Conservation (phyloP, 441 rosid species). For the Daphne laureola region DNA sequence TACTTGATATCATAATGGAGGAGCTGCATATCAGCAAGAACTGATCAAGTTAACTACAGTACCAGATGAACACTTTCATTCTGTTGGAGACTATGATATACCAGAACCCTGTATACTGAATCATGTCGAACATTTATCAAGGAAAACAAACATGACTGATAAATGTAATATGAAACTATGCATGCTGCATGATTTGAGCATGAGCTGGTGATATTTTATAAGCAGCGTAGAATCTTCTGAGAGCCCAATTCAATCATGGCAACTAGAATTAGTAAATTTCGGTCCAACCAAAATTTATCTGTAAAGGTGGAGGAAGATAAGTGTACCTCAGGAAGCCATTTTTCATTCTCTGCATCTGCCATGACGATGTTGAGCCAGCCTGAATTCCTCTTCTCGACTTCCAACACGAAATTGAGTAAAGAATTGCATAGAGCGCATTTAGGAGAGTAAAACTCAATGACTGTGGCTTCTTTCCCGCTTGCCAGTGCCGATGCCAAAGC, state of each 20-base stretch:
- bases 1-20: conserved; percentile 80
- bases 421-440: conserved; percentile 83
- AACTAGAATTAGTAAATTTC: neutral
- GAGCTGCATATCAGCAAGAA: conserved; percentile 38
- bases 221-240: neutral
- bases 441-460: conserved; percentile 85
- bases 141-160: too few relatives aligned
- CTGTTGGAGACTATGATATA: too few relatives aligned
- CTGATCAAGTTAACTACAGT: too few relatives aligned
- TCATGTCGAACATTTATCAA: too few relatives aligned
- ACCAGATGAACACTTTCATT: too few relatives aligned
- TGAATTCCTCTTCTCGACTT: conserved; percentile 65
- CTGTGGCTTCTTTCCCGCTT: conserved; percentile 63
- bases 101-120: too few relatives aligned
- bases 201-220: too few relatives aligned
- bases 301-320: neutral
- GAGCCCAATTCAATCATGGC: neutral
- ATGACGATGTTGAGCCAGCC: conserved; percentile 75
- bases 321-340: conserved; percentile 91
- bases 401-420: conserved; percentile 50
- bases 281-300: neutral
- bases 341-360: conserved; percentile 96
- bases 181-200: too few relatives aligned
- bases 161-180: too few relatives aligned
- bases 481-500: conserved; percentile 82